phyloP scores from a whole-genome alignment of 345 rosid species.

The Eucalyptus viminalis region DNA sequence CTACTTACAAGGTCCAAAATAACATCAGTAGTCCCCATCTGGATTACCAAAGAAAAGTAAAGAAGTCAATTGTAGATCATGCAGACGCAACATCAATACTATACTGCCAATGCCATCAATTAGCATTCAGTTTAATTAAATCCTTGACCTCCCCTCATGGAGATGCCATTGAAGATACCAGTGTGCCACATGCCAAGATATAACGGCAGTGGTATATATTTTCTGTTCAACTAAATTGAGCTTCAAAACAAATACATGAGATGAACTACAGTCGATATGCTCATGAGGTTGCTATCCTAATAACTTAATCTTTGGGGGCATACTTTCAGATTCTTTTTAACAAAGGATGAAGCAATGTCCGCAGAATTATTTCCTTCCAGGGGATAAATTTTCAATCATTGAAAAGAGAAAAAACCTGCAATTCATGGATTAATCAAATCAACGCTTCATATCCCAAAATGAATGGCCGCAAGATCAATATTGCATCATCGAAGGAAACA shows the following conservation, averaged over 20 bases:
- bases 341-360: neutral
- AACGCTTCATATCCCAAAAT: neutral
- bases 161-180: neutral
- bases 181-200: neutral
- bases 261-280: neutral
- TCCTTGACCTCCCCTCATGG: neutral
- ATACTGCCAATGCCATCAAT: neutral
- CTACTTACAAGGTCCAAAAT: conserved; percentile 98
- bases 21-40: conserved; percentile 99
- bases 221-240: neutral
- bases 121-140: neutral
- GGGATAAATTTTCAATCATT: neutral
- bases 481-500: neutral
- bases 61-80: neutral
- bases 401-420: neutral
- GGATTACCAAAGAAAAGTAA: neutral
- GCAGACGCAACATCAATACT: neutral
- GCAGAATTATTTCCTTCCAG: neutral
- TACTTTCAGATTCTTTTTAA: neutral
- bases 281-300: neutral
- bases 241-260: neutral
- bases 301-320: neutral
- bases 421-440: neutral
- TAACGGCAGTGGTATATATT: neutral
- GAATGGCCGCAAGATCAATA: neutral